phyloP scores from a whole-genome alignment of 2,329 filamentous ascomycete species.

The Colletotrichum tropicale region DNA sequence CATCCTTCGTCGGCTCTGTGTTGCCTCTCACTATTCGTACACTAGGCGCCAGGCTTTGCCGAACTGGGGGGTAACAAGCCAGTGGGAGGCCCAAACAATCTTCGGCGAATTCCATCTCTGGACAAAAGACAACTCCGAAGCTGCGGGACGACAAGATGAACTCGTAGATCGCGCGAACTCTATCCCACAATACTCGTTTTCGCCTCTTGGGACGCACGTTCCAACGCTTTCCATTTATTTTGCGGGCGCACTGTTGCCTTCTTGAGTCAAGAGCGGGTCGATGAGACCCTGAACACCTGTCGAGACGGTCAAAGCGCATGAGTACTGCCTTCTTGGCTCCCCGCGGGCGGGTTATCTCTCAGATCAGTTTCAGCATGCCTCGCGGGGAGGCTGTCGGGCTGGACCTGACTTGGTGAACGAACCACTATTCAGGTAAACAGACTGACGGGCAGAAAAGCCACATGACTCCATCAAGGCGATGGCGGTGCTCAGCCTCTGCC shows the following conservation, averaged over 20 bases:
- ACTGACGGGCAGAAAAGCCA: background rate
- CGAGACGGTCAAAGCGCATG: background rate
- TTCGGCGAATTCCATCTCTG: background rate
- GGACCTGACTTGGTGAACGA: background rate
- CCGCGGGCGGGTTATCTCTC: background rate
- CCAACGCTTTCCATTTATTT: background rate
- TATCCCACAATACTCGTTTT: slow-evolving; percentile 3
- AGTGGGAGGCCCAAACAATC: background rate
- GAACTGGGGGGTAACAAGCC: background rate
- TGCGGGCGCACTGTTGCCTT: background rate
- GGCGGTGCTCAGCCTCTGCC: background rate
- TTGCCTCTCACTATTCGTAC: background rate
- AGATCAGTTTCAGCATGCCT: background rate
- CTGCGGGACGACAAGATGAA: slow-evolving; percentile 1
- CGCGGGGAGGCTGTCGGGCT: background rate
- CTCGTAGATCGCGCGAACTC: background rate
- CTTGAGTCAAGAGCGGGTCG: background rate
- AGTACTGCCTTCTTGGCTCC: background rate
- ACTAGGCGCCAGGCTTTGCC: background rate
- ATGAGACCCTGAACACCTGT: background rate
- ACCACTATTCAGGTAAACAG: background rate
- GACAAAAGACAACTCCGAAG: background rate
- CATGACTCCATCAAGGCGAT: background rate
- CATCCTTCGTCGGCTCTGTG: background rate
- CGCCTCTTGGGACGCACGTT: background rate